phyloP scores from a whole-genome alignment of 352 stramenopile genomes.

The Pythium dissimile region DNA sequence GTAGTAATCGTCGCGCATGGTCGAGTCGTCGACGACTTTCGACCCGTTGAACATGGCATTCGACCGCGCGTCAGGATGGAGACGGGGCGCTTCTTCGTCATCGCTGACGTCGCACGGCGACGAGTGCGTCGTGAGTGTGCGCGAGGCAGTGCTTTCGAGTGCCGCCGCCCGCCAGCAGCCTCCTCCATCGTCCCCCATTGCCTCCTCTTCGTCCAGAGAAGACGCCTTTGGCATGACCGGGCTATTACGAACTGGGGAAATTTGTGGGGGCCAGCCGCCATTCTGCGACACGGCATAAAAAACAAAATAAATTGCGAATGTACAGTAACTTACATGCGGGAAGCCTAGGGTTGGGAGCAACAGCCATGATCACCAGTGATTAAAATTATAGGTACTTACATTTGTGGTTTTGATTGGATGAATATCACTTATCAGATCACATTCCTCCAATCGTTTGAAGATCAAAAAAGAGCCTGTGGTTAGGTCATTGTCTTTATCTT shows the following conservation, averaged over 20 bases:
- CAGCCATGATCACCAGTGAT: background rate
- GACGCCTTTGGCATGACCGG: background rate
- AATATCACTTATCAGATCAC: background rate
- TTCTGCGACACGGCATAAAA: conserved; percentile 1
- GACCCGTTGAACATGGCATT: background rate
- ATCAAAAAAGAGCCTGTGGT: background rate
- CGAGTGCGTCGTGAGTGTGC: conserved; percentile 9
- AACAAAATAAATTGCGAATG: background rate
- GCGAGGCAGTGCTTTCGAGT: conserved; percentile 2
- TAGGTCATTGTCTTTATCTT: background rate
- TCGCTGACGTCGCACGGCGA: conserved; percentile 8
- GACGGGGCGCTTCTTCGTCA: background rate
- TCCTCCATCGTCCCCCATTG: conserved; percentile 1
- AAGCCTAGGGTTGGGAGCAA: background rate
- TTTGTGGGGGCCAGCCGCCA: background rate
- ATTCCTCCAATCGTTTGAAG: background rate
- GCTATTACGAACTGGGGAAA: background rate
- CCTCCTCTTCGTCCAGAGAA: background rate
- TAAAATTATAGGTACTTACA: background rate
- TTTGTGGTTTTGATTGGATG: background rate
- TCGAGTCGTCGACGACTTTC: conserved; percentile 5
- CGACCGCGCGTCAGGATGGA: background rate
- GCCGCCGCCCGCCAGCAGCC: background rate
- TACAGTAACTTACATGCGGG: background rate
- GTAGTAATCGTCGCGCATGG: background rate